phyloP scores from a whole-genome alignment of 2,329 filamentous ascomycete genomes.

The Diplocarpon mali region DNA sequence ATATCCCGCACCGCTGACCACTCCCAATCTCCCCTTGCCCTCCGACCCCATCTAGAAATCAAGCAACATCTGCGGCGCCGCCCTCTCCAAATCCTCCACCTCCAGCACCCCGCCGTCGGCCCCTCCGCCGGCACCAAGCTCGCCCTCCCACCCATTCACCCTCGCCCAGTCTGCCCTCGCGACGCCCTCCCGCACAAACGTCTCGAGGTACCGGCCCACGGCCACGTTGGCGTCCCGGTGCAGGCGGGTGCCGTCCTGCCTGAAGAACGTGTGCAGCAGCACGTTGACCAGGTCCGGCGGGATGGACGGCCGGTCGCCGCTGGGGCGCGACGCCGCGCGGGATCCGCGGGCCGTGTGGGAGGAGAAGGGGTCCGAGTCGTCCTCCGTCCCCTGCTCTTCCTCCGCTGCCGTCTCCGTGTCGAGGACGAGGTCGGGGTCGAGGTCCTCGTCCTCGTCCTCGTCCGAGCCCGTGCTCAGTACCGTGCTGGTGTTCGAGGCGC shows the following conservation, averaged over 20 bases:
- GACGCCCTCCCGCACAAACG: slow-evolving; percentile 83
- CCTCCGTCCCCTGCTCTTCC: slow-evolving; percentile 2
- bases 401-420: neutral
- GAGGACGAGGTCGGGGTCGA: neutral
- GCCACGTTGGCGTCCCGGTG: slow-evolving; percentile 66
- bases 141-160: slow-evolving; percentile 31
- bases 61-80: slow-evolving; percentile 73
- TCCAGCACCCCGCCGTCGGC: slow-evolving; percentile 51
- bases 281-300: slow-evolving; percentile 64
- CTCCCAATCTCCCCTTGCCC: no score
- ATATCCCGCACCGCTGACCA: no score
- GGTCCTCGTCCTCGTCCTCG: slow-evolving; percentile 4
- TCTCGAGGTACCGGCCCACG: slow-evolving; percentile 76
- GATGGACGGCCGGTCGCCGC: slow-evolving; percentile 34
- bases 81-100: slow-evolving; percentile 84
- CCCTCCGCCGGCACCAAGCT: slow-evolving; percentile 24
- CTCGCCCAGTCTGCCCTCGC: slow-evolving; percentile 66
- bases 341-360: neutral
- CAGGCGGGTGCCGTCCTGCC: slow-evolving; percentile 49
- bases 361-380: slow-evolving; percentile 1
- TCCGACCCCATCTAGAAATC: slow-evolving; percentile 52
- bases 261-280: slow-evolving; percentile 71
- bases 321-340: neutral
- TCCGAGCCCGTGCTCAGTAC: slow-evolving; percentile 1
- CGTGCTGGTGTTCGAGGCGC: slow-evolving; percentile 3